A percentile compares a stretch with the other conserved stretches of the same genome.
Conservation (phyloP, 352 stramenopile genomes). For the Phytopythium mirpurense region DNA sequence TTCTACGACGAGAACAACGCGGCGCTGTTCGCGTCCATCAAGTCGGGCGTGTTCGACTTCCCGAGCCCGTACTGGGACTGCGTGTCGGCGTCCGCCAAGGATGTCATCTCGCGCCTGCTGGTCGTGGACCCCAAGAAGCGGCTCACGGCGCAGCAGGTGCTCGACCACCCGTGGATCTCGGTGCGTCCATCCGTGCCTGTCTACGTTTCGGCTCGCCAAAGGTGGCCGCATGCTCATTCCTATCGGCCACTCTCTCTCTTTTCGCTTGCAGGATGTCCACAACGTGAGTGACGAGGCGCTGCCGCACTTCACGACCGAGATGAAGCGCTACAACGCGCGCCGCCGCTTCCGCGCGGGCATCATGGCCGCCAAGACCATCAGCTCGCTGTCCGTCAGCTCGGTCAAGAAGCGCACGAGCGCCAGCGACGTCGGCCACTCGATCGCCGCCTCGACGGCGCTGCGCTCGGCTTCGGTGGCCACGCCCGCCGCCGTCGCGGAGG, state of each 20-base stretch:
- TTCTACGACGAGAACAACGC: slow-evolving; percentile 95
- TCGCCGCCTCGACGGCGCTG: slow-evolving; percentile 10
- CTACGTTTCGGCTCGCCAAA: no score
- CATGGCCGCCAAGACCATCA: slow-evolving; percentile 77
- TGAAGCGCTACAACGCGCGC: slow-evolving; percentile 86
- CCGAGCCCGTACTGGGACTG: slow-evolving; percentile 93
- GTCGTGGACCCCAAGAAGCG: slow-evolving; percentile 88
- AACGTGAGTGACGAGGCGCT: slow-evolving; percentile 69
- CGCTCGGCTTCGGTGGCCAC: slow-evolving; percentile 1
- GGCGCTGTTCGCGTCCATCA: slow-evolving; percentile 86
- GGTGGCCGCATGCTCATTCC: no score
- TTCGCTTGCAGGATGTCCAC: slow-evolving; percentile 46
- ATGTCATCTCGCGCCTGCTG: slow-evolving; percentile 90
- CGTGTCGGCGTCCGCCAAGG: slow-evolving; percentile 88
- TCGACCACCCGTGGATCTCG: slow-evolving; percentile 84
- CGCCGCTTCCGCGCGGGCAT: slow-evolving; percentile 74
- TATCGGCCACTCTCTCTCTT: no score
- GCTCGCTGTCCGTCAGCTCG: slow-evolving; percentile 23
- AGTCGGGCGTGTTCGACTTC: slow-evolving; percentile 89
- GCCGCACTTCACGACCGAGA: slow-evolving; percentile 86
- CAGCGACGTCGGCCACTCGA: slow-evolving; percentile 27
- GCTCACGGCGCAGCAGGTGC: slow-evolving; percentile 81
- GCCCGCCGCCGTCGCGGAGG: not conserved
- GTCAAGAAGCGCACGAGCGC: slow-evolving; percentile 44
- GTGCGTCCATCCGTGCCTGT: slow-evolving; percentile 14